These are phyloP conservation scores for Basidiobolus meristosporus DNA, from an alignment of 371 early-diverging fungal species.

Conservation along the genomic window DNA sequence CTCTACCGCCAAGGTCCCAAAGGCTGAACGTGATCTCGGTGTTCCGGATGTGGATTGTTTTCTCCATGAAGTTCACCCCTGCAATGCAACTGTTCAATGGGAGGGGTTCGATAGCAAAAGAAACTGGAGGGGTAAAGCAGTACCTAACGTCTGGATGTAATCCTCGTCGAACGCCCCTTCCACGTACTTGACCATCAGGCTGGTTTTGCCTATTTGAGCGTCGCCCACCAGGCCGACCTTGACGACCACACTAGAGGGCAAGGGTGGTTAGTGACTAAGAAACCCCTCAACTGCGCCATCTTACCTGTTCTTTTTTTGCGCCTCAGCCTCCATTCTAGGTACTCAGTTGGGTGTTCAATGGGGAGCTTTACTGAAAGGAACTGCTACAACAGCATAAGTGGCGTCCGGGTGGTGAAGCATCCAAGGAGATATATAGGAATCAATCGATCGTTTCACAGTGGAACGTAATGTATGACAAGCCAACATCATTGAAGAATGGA, in stretches of 20 bases:
- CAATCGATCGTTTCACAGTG: too few relatives aligned
- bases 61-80: conserved; percentile 98
- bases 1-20: conserved; percentile 95
- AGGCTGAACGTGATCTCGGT: conserved; percentile 94
- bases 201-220: conserved; percentile 96
- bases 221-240: conserved; percentile 98
- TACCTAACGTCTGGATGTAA: conserved; percentile 91
- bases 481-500: too few relatives aligned
- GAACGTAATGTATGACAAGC: too few relatives aligned
- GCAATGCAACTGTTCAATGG: conserved; percentile 1
- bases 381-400: too few relatives aligned
- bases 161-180: conserved; percentile 91
- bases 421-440: too few relatives aligned
- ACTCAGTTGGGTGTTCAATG: too few relatives aligned
- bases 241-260: conserved; percentile 36
- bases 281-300: too few relatives aligned
- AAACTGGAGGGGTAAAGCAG: neutral
- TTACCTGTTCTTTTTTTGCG: too few relatives aligned
- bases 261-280: neutral
- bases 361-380: too few relatives aligned
- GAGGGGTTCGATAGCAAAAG: neutral
- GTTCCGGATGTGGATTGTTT: conserved; percentile 75
- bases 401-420: too few relatives aligned
- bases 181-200: conserved; percentile 94
- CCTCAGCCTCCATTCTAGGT: too few relatives aligned